Evolutionary conservation across 495 filamentous ascomycete species (phyloP).

Genomic region (Pyronema domesticum): DNA sequence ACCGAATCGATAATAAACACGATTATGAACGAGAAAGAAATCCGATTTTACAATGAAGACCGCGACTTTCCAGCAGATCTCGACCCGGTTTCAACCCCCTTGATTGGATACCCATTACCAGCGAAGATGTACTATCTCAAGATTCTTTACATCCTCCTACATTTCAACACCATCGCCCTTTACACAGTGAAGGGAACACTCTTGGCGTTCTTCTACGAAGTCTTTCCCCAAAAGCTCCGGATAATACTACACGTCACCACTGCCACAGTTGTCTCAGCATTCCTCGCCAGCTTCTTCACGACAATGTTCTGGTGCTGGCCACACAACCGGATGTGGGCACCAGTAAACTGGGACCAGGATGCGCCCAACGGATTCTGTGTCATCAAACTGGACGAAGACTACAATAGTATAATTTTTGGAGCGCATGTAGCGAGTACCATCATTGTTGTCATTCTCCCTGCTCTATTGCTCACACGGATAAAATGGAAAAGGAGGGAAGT

Average conservation of each 20-base stretch:
- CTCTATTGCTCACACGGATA: not conserved
- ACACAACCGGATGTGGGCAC: not conserved
- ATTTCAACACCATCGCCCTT: not conserved
- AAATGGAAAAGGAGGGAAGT: not conserved
- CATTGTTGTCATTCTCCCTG: not conserved
- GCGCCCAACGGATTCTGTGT: not conserved
- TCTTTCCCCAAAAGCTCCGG: not conserved
- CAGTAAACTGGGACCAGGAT: not conserved
- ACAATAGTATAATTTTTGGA: not conserved
- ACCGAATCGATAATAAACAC: not conserved
- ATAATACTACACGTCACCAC: not conserved
- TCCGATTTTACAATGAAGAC: not conserved
- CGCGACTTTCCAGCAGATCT: not conserved
- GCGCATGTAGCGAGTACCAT: not conserved
- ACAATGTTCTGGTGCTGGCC: not conserved
- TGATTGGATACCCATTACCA: not conserved
- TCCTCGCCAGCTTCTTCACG: not conserved
- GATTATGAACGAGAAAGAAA: not conserved
- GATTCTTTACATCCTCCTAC: not conserved
- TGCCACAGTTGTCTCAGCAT: not conserved
- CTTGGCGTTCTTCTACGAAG: not conserved
- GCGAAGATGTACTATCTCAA: not conserved
- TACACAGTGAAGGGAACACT: not conserved
- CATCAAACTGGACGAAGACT: not conserved
- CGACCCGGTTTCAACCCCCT: not conserved